Evolutionary conservation across 2,329 filamentous ascomycete genomes (phyloP), one percentile per base, ranked within the genome.

Genomic region (Leptographium radiaticola): DNA sequence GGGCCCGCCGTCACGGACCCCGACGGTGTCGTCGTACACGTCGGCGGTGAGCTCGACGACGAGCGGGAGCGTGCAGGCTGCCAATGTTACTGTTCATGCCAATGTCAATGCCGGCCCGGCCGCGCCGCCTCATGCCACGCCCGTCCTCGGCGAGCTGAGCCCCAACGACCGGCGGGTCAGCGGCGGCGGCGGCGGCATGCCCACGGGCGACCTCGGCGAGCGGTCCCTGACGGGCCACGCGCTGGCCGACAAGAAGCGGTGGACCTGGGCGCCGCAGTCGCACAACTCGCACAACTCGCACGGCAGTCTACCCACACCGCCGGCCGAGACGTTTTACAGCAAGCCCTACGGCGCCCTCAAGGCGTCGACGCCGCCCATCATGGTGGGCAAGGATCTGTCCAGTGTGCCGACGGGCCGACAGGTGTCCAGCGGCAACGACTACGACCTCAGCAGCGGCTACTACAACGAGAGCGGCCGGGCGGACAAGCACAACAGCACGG

Each of bases 341-440:
- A 78, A 77, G 62, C 72, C 76, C n/a, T 83, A 84, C 59, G 78
- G 78, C n/a, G 73, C 77, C 49, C 68, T 83, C 47, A 75, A 71
- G 60, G 62, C 74, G 4, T 73, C 67, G 1, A 78, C 76, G 7
- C 75, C 77, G 33, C 80, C 79, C 0, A 63, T 80, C 15, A 71
- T 79, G 58, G 63, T 81, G 13, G 75, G 74, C 15, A 63, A 62
- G 36, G 53, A 55, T 6, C 34, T 53, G 36, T 25, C 10, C 31
- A 31, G 7, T 40, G 46, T 33, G 59, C 62, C 31, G 73, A 71
- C 15, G 63, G 67, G 64, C 31, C 70, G 79, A 48, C 79, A 83
- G 63, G 71, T 81, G 6, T 81, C 77, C 13, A 77, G 76, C 6
- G 80, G 80, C 1, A 80, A 77, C 55, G 80, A 84, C 62, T 77